Percentiles rank a stretch among this genome's conserved stretches.
Evolutionary conservation across 352 stramenopile genomes (phyloP).

Genomic region (Phytophthora macrochlamydospora): DNA sequence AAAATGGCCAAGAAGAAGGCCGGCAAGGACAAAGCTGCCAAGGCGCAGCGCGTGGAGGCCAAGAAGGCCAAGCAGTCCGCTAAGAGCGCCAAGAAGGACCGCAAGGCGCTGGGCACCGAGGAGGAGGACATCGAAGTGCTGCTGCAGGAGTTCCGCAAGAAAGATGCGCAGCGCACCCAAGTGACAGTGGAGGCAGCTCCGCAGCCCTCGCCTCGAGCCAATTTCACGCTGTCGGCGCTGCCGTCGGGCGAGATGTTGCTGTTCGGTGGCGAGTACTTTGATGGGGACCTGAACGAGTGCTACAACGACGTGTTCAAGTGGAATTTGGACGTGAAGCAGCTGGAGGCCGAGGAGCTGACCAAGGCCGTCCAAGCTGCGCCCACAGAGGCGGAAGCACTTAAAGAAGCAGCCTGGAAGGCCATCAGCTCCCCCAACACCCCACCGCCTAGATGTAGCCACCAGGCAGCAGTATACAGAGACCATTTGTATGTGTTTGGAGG

Average conservation of each 20-base stretch:
- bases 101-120: slow-evolving; percentile 72
- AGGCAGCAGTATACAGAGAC: slow-evolving; percentile 94
- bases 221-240: slow-evolving; percentile 82
- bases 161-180: slow-evolving; percentile 72
- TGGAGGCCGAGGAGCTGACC: slow-evolving; percentile 21
- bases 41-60: slow-evolving; percentile 73
- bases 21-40: slow-evolving; percentile 75
- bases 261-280: slow-evolving; percentile 98
- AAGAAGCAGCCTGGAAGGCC: slow-evolving; percentile 78
- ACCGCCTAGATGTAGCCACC: slow-evolving; percentile 95
- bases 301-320: slow-evolving; percentile 97
- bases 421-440: slow-evolving; percentile 91
- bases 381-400: slow-evolving; percentile 22
- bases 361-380: slow-evolving; percentile 4
- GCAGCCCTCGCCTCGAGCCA: slow-evolving; percentile 74
- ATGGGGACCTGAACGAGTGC: slow-evolving; percentile 96
- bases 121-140: slow-evolving; percentile 87
- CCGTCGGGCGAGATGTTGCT: slow-evolving; percentile 86
- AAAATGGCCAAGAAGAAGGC: slow-evolving; percentile 78
- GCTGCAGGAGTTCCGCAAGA: slow-evolving; percentile 80
- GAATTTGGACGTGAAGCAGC: slow-evolving; percentile 75
- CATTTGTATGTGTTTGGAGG: slow-evolving; percentile 97
- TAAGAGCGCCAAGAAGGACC: slow-evolving; percentile 81
- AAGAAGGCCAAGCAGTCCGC: slow-evolving; percentile 87
- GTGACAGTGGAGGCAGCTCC: slow-evolving; percentile 54